These are phyloP conservation scores for Sordaria brevicollis DNA, from an alignment of 495 filamentous ascomycete species.

Conservation along the genomic window DNA sequence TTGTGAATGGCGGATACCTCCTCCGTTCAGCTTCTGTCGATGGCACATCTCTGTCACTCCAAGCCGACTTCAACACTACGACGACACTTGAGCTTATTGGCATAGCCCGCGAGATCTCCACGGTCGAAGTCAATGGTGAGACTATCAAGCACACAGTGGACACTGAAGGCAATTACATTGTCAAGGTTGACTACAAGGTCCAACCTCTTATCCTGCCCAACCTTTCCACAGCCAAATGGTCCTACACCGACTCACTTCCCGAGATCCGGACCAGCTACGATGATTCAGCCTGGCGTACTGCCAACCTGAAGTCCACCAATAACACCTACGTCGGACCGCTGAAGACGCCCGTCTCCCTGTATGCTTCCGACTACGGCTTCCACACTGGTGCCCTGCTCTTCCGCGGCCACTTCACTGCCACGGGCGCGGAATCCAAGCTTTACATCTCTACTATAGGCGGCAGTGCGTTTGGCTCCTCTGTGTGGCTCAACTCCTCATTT, in stretches of 20 bases:
- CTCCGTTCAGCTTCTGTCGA: slow-evolving; percentile 49
- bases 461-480: slow-evolving; percentile 43
- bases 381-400: slow-evolving; percentile 58
- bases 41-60: slow-evolving; percentile 43
- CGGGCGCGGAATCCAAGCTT: slow-evolving; percentile 48
- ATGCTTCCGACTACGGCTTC: slow-evolving; percentile 65
- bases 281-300: slow-evolving; percentile 55
- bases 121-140: slow-evolving; percentile 50
- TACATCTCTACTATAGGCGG: slow-evolving; percentile 54
- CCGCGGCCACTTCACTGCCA: slow-evolving; percentile 62
- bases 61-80: slow-evolving; percentile 63
- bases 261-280: slow-evolving; percentile 55
- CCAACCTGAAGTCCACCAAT: slow-evolving; percentile 43
- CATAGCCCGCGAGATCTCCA: slow-evolving; percentile 37
- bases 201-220: slow-evolving; percentile 45
- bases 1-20: slow-evolving; percentile 68
- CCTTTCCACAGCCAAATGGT: slow-evolving; percentile 53
- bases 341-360: slow-evolving; percentile 53
- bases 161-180: slow-evolving; percentile 42
- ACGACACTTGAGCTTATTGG: slow-evolving; percentile 53
- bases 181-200: slow-evolving; percentile 39
- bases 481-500: slow-evolving; percentile 46
- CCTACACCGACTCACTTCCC: slow-evolving; percentile 58
- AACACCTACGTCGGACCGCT: slow-evolving; percentile 43
- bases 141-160: slow-evolving; percentile 29